Percentiles rank a stretch among this genome's conserved stretches.
phyloP scores from a whole-genome alignment of 805 yeast species.

The Hanseniaspora vineae region DNA sequence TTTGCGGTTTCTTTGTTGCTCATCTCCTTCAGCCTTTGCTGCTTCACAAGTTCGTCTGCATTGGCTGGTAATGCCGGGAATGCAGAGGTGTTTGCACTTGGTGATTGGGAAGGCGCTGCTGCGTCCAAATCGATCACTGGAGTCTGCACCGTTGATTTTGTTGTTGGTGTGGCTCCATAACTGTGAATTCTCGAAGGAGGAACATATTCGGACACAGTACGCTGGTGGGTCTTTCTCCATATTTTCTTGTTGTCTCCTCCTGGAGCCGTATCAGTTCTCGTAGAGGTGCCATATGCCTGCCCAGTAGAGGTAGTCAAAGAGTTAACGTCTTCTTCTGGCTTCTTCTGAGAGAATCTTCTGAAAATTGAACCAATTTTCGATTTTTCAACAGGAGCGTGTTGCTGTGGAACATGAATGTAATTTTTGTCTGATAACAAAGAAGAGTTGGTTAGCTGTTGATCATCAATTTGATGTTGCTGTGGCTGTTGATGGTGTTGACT shows the following conservation, averaged over 20 bases:
- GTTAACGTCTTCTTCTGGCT: conserved; percentile 8
- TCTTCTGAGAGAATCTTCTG: conserved; percentile 24
- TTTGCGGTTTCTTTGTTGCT: conserved; percentile 4
- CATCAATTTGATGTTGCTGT: not conserved
- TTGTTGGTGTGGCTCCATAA: conserved; percentile 11
- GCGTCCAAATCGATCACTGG: conserved; percentile 1
- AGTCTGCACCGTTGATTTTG: conserved; percentile 1
- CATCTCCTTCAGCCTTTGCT: conserved; percentile 15
- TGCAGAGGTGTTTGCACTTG: conserved; percentile 17
- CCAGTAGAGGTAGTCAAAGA: not conserved
- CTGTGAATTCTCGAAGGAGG: conserved; percentile 23
- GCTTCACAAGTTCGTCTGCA: conserved; percentile 22
- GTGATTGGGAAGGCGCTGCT: not conserved
- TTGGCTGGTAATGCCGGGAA: conserved; percentile 24
- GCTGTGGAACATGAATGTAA: not conserved
- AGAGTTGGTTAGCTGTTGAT: not conserved
- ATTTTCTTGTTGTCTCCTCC: conserved; percentile 6
- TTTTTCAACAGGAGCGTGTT: conserved; percentile 12
- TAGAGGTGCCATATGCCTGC: not conserved
- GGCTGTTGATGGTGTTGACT: not conserved
- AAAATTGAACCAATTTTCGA: conserved; percentile 23
- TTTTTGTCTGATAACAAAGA: conserved; percentile 2
- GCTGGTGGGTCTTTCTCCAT: conserved; percentile 17
- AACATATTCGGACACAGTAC: conserved; percentile 29
- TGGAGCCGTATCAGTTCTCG: not conserved